phyloP scores from a whole-genome alignment of 306 rosid species.

The Prunus fruticosa region DNA sequence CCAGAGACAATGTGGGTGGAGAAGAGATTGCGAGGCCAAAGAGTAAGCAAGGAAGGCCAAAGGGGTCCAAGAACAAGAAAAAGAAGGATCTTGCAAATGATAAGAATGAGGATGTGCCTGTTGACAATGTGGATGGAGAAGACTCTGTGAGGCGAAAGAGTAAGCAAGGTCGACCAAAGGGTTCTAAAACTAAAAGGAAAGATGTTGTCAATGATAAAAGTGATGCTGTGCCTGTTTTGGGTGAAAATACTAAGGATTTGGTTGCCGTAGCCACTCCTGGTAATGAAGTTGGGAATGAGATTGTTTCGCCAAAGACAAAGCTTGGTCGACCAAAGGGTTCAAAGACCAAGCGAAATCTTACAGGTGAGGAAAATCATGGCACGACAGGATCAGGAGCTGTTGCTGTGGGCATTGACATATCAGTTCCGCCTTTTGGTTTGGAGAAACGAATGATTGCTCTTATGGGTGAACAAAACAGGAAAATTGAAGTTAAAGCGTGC shows the following conservation, averaged over 20 bases:
- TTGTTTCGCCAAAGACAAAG: constrained; percentile 21
- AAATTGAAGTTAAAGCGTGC: background rate
- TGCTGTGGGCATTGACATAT: background rate
- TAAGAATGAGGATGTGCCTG: no score
- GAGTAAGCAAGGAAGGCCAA: constrained; percentile 39
- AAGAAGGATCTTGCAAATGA: background rate
- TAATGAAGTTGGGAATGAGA: constrained; percentile 26
- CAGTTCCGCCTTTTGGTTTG: background rate
- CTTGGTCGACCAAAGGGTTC: constrained; percentile 16
- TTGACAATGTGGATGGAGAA: background rate
- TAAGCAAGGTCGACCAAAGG: constrained; percentile 37
- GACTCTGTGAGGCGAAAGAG: background rate
- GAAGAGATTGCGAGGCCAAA: constrained; percentile 18
- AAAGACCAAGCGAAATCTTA: background rate
- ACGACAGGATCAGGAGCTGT: background rate
- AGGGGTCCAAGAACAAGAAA: constrained; percentile 32
- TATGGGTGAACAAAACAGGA: background rate
- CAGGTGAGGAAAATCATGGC: background rate
- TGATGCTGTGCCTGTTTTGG: background rate
- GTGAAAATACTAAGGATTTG: background rate
- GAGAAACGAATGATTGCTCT: constrained; percentile 1
- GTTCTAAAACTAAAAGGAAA: constrained; percentile 22
- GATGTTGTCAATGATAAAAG: constrained; percentile 6
- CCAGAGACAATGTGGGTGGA: constrained; percentile 10
- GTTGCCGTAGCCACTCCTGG: constrained; percentile 3